Percentiles rank a stretch among this genome's conserved stretches.
Conservation (phyloP, 1,284 basidiomycete species). For the Rhodotorula sp. region DNA sequence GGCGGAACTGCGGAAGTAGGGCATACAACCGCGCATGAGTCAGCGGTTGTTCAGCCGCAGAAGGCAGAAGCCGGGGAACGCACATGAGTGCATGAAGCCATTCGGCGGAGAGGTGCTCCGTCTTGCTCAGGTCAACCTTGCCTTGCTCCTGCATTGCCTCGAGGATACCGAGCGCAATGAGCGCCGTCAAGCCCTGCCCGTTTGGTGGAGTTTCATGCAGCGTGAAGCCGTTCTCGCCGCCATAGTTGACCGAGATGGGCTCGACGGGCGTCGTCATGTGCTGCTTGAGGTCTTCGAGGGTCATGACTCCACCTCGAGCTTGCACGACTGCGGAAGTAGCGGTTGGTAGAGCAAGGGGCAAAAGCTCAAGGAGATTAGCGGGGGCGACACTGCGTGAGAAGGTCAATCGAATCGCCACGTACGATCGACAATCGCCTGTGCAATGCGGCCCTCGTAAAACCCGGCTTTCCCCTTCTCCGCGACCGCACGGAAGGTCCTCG, state of each 20-base stretch:
- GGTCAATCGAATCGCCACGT: conserved; percentile 50
- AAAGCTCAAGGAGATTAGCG: neutral
- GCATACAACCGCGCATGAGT: no score
- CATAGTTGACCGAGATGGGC: conserved; percentile 88
- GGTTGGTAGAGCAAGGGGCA: neutral
- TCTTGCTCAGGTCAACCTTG: conserved; percentile 67
- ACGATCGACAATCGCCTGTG: conserved; percentile 79
- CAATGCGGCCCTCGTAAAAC: conserved; percentile 87
- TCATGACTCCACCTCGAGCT: conserved; percentile 84
- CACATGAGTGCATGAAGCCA: conserved; percentile 81
- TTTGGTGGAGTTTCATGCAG: conserved; percentile 78
- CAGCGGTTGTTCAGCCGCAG: neutral
- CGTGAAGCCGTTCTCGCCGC: conserved; percentile 66
- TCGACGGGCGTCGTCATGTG: conserved; percentile 78
- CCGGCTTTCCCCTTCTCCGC: conserved; percentile 81
- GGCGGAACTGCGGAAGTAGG: conserved; percentile 13
- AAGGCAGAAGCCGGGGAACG: neutral
- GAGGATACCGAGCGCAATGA: conserved; percentile 84
- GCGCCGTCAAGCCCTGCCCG: conserved; percentile 91
- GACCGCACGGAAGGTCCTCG: conserved; percentile 76
- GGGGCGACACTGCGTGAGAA: neutral
- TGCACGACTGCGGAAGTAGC: conserved; percentile 48
- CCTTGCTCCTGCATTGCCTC: conserved; percentile 78
- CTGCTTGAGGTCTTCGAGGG: conserved; percentile 77
- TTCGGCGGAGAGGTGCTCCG: conserved; percentile 83